Conservation (phyloP, 1,284 basidiomycete genomes). For the Rhodotorula sp. region DNA sequence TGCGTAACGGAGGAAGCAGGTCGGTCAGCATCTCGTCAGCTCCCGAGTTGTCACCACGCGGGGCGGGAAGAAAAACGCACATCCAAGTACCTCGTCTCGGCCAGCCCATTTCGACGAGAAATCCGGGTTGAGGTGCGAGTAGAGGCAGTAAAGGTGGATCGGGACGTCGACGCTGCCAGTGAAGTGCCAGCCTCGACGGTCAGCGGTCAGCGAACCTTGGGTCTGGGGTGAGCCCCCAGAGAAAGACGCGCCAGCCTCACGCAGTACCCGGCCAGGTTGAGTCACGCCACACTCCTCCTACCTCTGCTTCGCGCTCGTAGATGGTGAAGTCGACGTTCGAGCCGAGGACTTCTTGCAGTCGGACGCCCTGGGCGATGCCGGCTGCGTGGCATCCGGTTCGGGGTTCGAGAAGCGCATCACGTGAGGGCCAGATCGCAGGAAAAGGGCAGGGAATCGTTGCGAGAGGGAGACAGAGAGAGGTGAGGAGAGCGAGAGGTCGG, state of each 20-base stretch:
- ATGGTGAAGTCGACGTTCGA: slow-evolving; percentile 34
- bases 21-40: no score
- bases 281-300: slow-evolving; percentile 45
- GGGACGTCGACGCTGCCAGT: slow-evolving; percentile 44
- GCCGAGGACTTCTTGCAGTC: slow-evolving; percentile 40
- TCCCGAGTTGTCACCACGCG: no score
- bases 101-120: slow-evolving; percentile 26
- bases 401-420: no score
- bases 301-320: slow-evolving; percentile 36
- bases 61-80: background rate
- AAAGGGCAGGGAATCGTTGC: background rate
- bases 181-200: no score
- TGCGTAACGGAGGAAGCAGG: background rate
- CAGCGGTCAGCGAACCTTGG: background rate
- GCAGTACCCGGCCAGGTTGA: slow-evolving; percentile 38
- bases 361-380: slow-evolving; percentile 43
- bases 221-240: no score
- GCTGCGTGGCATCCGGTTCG: no score
- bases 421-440: no score
- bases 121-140: slow-evolving; percentile 35
- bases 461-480: background rate
- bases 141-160: slow-evolving; percentile 43
- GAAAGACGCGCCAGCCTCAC: no score
- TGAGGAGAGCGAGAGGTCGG: no score
- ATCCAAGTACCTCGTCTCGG: slow-evolving; percentile 11